Evolutionary conservation across 148 eudicot species (phyloP), one percentile per base, ranked within the genome.

Genomic region (Fagopyrum tataricum): DNA sequence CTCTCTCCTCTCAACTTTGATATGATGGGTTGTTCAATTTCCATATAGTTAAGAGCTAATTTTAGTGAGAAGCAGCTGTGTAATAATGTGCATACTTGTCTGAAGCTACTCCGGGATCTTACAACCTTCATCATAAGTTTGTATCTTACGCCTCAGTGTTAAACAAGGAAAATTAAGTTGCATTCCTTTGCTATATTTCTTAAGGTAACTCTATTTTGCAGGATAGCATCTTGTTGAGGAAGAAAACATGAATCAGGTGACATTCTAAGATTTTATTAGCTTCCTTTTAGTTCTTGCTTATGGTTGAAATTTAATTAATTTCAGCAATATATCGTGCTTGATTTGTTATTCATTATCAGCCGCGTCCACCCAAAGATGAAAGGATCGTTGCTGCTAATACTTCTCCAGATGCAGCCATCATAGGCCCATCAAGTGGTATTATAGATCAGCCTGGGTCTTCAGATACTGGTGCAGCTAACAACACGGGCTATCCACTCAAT

Each of bases 351-450:
- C 76, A 62, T 80, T 78, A 72, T 74, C 91, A 95, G 99, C 85
- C 83, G 51, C 81, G 85, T 78, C 71, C 87, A 23, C 94, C 94
- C 71, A 90, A 91, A 80, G 89, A 85, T 76, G 93, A 88, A 85
- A 91, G 90, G 86, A 81, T 83, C 81, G 90, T 80, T 81, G 78
- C 93, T 73, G 77, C 86, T 75, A 88, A 85, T 84, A 85, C 93
- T 73, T 79, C 92, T 73, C 78, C 87, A 43, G 94, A 86, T 83
- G 85, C 89, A 73, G 85, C 81, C 72, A 82, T 86, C 80, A 42
- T 85, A 66, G 89, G 87, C 74, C 84, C 91, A 74, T 72, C 88
- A 73, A 82, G 86, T 80, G 81, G 76, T 76, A 58, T 23, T 58
- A 74, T 82, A 68, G 89, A 82, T 52, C 92, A 87, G 71, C 81